A percentile compares a stretch with the other conserved stretches of the same genome.
phyloP scores from a whole-genome alignment of 2,329 filamentous ascomycete species.

The Phaeoacremonium minimum region DNA sequence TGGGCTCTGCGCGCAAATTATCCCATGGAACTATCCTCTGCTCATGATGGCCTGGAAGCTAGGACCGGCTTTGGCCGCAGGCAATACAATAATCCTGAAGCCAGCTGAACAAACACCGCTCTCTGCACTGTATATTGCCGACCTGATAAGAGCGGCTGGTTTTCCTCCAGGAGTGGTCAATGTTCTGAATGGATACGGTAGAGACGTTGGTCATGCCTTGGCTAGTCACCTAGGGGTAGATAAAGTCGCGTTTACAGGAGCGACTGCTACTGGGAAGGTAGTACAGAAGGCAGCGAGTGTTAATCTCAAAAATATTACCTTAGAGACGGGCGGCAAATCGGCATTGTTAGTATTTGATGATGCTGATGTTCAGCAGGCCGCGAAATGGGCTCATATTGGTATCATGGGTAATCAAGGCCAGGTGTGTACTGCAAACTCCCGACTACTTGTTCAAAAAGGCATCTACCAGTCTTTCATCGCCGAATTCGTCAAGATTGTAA shows the following conservation, averaged over 20 bases:
- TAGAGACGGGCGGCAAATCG: constrained; percentile 65
- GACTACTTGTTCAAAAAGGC: constrained; percentile 59
- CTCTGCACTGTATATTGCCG: constrained; percentile 61
- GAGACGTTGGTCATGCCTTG: constrained; percentile 63
- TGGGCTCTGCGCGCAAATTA: constrained; percentile 73
- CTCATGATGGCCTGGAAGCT: constrained; percentile 61
- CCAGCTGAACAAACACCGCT: constrained; percentile 65
- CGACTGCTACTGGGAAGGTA: constrained; percentile 64
- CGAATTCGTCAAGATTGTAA: constrained; percentile 55
- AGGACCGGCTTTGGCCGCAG: constrained; percentile 63
- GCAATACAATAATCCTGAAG: constrained; percentile 62
- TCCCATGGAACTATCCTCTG: constrained; percentile 71
- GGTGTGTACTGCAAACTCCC: constrained; percentile 61
- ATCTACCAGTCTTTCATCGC: constrained; percentile 61
- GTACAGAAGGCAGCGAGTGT: constrained; percentile 74
- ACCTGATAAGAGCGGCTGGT: constrained; percentile 65
- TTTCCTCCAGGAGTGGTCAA: constrained; percentile 78
- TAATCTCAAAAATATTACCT: constrained; percentile 62
- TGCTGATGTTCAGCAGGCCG: constrained; percentile 62
- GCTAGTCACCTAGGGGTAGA: constrained; percentile 65
- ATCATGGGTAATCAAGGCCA: constrained; percentile 61
- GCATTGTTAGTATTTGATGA: constrained; percentile 62
- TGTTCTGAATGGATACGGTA: constrained; percentile 67
- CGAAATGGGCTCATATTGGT: constrained; percentile 50
- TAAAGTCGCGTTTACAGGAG: constrained; percentile 78